phyloP scores from a whole-genome alignment of 257 asterid species.

The Prunella vulgaris region DNA sequence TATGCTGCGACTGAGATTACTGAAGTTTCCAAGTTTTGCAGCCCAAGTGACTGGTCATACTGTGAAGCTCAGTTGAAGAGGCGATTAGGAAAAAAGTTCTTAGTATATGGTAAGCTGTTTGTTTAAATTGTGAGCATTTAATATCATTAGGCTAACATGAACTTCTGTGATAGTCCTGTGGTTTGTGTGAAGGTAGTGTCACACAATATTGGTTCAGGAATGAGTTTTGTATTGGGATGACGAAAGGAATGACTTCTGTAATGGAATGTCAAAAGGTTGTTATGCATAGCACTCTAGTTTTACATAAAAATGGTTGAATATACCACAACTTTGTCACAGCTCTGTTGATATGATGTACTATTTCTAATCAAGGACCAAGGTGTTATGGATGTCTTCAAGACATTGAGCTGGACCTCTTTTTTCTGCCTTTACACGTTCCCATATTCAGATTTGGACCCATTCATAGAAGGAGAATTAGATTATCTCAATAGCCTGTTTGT shows the following conservation, averaged over 20 bases:
- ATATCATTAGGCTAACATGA: conserved; percentile 1
- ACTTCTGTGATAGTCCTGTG: neutral
- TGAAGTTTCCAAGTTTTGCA: conserved; percentile 37
- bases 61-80: conserved; percentile 78
- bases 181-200: neutral
- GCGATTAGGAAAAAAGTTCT: conserved; percentile 63
- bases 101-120: conserved; percentile 54
- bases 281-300: neutral
- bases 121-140: neutral
- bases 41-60: conserved; percentile 89
- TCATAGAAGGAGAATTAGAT: neutral
- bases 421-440: neutral
- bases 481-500: neutral
- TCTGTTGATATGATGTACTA: neutral
- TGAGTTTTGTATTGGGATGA: no score
- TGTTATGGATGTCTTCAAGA: neutral
- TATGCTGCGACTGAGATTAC: conserved; percentile 14
- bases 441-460: neutral
- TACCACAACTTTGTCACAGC: neutral
- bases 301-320: neutral
- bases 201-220: neutral
- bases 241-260: no score
- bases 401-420: neutral
- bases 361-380: neutral
- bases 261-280: neutral